Base-by-base conservation (phyloP, 1,139 yeast species). In the Blastobotrys buckinghamii region DNA sequence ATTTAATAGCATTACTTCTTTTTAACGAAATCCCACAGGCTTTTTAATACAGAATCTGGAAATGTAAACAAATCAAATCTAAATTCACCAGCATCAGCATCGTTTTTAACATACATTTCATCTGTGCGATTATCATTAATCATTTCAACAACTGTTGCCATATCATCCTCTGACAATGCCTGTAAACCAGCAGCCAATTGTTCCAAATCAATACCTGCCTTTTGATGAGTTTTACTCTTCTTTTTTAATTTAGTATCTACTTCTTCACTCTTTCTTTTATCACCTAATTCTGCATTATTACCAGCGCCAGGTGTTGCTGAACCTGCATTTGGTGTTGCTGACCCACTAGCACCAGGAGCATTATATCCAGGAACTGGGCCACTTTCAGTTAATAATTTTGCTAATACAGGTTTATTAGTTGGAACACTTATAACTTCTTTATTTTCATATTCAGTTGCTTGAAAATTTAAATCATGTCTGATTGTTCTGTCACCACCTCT, bases 11-110 rank as follows among this genome's bases (percentile, higher is more conserved):
- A n/a, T 62, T 26, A 57, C 59, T 69, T 57, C 69, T 86, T 86
- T 68, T 81, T 82, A 43, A 88, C 95, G 66, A 86, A 90, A 59
- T 92, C 97, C 95, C 95, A 89, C 68, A 92, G 76, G 75, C 95
- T 86, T 70, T 85, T 88, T 67, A 92, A 78, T 65, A 92, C 75
- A 39, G 88, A 82, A 65, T 90, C 97, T 19, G 98, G 98, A 59
- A 92, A 75, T 39, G 97, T 90, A 67, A 82, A 90, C 60, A 92
- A 76, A 69, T 92, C 98, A 86, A 92, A 88, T 52, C 95, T 90
- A 67, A 92, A 92, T 71, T 92, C 98, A 45, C 98, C 98, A 61
- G 88, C 94, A 55, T 90, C 97, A 46, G 87, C 90, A 64, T 92
- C 96, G 68, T 92, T 92, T 66, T 90, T 89, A 62, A 92, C 86